phyloP scores from a whole-genome alignment of 2,329 filamentous ascomycete genomes.

The Pyricularia pennisetigena region DNA sequence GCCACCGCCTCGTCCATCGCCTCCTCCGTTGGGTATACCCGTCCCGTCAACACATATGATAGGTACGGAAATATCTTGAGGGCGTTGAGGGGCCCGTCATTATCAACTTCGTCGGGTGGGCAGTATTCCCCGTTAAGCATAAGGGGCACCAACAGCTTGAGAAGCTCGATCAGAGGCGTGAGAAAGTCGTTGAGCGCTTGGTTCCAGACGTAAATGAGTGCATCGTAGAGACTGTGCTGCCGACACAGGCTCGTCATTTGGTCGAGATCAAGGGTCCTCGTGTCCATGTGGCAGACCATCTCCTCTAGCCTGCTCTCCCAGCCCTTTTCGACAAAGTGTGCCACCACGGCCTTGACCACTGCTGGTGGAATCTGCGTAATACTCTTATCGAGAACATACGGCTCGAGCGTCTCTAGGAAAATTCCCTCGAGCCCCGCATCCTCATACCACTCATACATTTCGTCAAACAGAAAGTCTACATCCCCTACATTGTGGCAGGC shows the following conservation, averaged over 20 bases:
- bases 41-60: slow-evolving; percentile 80
- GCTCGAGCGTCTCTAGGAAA: slow-evolving; percentile 82
- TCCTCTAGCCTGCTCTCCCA: slow-evolving; percentile 77
- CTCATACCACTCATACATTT: slow-evolving; percentile 84
- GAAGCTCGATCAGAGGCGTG: slow-evolving; percentile 76
- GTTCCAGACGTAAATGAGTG: slow-evolving; percentile 95
- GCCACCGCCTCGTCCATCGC: slow-evolving; percentile 63
- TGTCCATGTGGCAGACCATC: slow-evolving; percentile 88
- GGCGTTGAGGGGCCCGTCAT: slow-evolving; percentile 56
- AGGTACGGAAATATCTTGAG: slow-evolving; percentile 92
- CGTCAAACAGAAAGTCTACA: slow-evolving; percentile 78
- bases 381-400: slow-evolving; percentile 71
- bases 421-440: slow-evolving; percentile 62
- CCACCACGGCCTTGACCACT: slow-evolving; percentile 78
- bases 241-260: slow-evolving; percentile 87
- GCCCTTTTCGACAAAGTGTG: slow-evolving; percentile 67
- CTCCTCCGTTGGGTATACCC: slow-evolving; percentile 83
- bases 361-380: slow-evolving; percentile 69
- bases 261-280: slow-evolving; percentile 84
- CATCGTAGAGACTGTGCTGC: slow-evolving; percentile 86
- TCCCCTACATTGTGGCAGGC: slow-evolving; percentile 73
- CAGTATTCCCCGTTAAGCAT: slow-evolving; percentile 43
- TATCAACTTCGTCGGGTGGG: slow-evolving; percentile 31
- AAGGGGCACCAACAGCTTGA: slow-evolving; percentile 55
- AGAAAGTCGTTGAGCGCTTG: slow-evolving; percentile 82